Evolutionary conservation across 1,139 yeast genomes (phyloP), one percentile per base, ranked within the genome.

Genomic region (Scheffersomyces segobiensis): DNA sequence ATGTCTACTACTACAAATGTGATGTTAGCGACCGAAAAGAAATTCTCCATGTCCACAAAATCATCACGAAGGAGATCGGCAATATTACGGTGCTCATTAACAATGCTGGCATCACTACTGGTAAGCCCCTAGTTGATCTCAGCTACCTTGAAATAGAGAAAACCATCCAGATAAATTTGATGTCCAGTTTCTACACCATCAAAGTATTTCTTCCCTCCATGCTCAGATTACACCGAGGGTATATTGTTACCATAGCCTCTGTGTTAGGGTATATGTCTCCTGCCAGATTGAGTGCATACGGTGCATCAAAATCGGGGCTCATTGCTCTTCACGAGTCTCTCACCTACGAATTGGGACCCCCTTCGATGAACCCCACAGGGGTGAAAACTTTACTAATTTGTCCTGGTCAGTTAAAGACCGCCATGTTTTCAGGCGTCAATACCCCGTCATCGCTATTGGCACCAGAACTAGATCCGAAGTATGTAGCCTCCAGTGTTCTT

Each of bases 251-350:
- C 3, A 78, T 93, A 47, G 92, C 95, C 0, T 91, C 97, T 0
- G 91, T 91, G 0, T 77, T 93, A 57, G 98, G 97, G 0, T 87
- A 89, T 62, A 81, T 90, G 79, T 84, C 96, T 0, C 98, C 98
- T 0, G 95, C 97, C 6, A 77, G 88, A 46, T 77, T 91, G 57
- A 84, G 90, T 63, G 91, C 91, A 0, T 93, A 93, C 67, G 97
- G 97, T 0, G 97, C 98, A 0, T 85, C 96, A 8, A 93, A 93
- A 71, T 88, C 97, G 0, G 98, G 97, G 0, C 72, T 91, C 42
- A 83, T 93, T 56, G 93, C 96, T 0, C 75, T 93, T 53, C 98
- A 93, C 69, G 97, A 91, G 68, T 87, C 95, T 0, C 75, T 93
- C 50, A 86, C 92, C 0, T 85, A 86, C 63, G 96, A 91, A 68